phyloP scores from a whole-genome alignment of 768 basidiomycete species.

The Lentinula sp. region DNA sequence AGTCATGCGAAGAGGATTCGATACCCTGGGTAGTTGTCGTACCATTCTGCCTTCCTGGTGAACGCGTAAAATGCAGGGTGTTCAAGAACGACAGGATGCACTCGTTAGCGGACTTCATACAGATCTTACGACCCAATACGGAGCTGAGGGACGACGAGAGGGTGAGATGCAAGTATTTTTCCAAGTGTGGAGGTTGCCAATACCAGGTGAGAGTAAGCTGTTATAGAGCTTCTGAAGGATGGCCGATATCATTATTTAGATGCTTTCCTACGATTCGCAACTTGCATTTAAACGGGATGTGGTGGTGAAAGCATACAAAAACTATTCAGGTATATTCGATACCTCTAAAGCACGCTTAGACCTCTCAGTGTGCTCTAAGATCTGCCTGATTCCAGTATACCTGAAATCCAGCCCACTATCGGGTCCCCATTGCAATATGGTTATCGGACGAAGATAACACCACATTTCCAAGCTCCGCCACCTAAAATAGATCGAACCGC shows the following conservation, averaged over 20 bases:
- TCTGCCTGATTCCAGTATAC: slow-evolving; percentile 50
- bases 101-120: slow-evolving; percentile 71
- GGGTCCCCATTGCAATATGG: slow-evolving; percentile 86
- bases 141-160: slow-evolving; percentile 59
- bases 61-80: slow-evolving; percentile 67
- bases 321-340: slow-evolving; percentile 52
- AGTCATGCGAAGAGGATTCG: slow-evolving; percentile 34
- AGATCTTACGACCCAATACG: slow-evolving; percentile 55
- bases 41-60: slow-evolving; percentile 82
- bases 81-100: slow-evolving; percentile 66
- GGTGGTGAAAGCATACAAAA: slow-evolving; percentile 75
- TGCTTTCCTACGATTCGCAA: slow-evolving; percentile 84
- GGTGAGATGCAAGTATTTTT: slow-evolving; percentile 83
- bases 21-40: slow-evolving; percentile 77
- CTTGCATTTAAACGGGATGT: slow-evolving; percentile 83
- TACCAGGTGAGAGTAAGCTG: slow-evolving; percentile 59
- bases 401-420: slow-evolving; percentile 66
- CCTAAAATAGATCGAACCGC: slow-evolving; percentile 21
- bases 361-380: slow-evolving; percentile 27
- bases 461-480: slow-evolving; percentile 84
- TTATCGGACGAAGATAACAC: slow-evolving; percentile 96
- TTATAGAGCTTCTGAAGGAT: background rate
- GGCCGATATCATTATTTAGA: slow-evolving; percentile 32
- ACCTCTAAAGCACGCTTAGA: background rate
- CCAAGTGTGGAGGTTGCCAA: slow-evolving; percentile 88